These are phyloP conservation scores for Erodium moschatum DNA, from an alignment of 441 rosid genomes.

Conservation along the genomic window DNA sequence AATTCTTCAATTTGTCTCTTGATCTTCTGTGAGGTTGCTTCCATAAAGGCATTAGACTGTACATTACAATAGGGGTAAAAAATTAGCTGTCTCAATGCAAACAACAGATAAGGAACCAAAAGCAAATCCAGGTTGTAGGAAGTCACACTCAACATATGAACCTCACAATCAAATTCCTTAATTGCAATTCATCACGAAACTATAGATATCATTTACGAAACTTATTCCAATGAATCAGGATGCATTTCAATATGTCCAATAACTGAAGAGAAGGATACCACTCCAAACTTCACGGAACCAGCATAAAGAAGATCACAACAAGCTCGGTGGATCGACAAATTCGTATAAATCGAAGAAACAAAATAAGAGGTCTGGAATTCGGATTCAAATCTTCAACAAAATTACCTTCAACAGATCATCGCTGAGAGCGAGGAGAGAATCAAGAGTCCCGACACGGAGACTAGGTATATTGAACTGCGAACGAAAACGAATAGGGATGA, in stretches of 20 bases:
- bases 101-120: constrained; percentile 4
- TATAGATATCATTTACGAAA: neutral
- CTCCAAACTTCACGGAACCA: neutral
- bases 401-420: constrained; percentile 87
- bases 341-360: neutral
- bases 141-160: neutral
- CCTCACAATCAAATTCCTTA: constrained; percentile 6
- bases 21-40: constrained; percentile 88
- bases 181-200: neutral
- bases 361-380: neutral
- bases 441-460: constrained; percentile 97
- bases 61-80: constrained; percentile 8
- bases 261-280: neutral
- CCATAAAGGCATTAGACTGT: constrained; percentile 85
- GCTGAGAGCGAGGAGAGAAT: constrained; percentile 86
- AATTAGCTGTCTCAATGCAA: neutral
- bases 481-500: constrained; percentile 12
- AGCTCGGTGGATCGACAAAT: neutral
- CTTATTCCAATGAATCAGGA: neutral
- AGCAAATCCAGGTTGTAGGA: too few relatives aligned
- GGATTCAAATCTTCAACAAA: constrained; percentile 1
- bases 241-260: neutral
- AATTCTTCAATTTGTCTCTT: constrained; percentile 95
- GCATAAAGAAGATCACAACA: constrained; percentile 17
- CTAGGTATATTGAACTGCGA: constrained; percentile 82